Percentiles rank a stretch among this genome's conserved stretches.
Conservation (phyloP, 768 basidiomycete species). For the Suillus brevipes region DNA sequence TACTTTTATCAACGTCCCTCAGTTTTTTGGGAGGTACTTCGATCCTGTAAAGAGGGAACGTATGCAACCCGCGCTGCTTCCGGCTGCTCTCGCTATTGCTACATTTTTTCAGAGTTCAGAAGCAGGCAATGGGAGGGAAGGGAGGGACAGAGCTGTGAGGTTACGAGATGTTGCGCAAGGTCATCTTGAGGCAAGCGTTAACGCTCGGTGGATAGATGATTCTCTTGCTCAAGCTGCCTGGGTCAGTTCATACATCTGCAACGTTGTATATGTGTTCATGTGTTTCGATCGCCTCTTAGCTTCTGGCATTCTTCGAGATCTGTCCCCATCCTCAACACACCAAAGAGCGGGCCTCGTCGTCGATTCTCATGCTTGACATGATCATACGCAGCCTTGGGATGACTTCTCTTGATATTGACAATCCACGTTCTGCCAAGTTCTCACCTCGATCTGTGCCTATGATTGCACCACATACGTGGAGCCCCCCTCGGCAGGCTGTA, state of each 20-base stretch:
- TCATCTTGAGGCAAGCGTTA: slow-evolving; percentile 69
- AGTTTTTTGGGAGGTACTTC: slow-evolving; percentile 59
- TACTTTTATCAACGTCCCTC: slow-evolving; percentile 71
- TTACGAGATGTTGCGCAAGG: slow-evolving; percentile 69
- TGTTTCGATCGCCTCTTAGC: slow-evolving; percentile 35
- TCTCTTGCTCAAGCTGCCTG: slow-evolving; percentile 74
- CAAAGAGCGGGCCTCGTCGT: slow-evolving; percentile 51
- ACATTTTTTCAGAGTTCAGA: slow-evolving; percentile 73
- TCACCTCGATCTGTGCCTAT: slow-evolving; percentile 50
- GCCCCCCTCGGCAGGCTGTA: slow-evolving; percentile 11
- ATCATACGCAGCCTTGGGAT: slow-evolving; percentile 64
- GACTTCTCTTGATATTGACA: slow-evolving; percentile 57
- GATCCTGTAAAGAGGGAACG: slow-evolving; percentile 52
- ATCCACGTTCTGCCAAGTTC: slow-evolving; percentile 54
- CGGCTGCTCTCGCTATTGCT: slow-evolving; percentile 63
- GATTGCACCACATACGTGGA: slow-evolving; percentile 26
- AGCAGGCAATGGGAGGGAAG: slow-evolving; percentile 46
- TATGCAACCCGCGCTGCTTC: slow-evolving; percentile 69
- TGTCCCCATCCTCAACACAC: slow-evolving; percentile 67
- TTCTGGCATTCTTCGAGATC: slow-evolving; percentile 71
- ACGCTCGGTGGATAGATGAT: slow-evolving; percentile 71
- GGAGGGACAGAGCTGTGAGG: slow-evolving; percentile 56
- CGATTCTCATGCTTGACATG: slow-evolving; percentile 63
- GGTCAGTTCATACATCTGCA: slow-evolving; percentile 42
- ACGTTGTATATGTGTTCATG: slow-evolving; percentile 7